phyloP scores from a whole-genome alignment of 257 asterid genomes.

The Rehmannia glutinosa region DNA sequence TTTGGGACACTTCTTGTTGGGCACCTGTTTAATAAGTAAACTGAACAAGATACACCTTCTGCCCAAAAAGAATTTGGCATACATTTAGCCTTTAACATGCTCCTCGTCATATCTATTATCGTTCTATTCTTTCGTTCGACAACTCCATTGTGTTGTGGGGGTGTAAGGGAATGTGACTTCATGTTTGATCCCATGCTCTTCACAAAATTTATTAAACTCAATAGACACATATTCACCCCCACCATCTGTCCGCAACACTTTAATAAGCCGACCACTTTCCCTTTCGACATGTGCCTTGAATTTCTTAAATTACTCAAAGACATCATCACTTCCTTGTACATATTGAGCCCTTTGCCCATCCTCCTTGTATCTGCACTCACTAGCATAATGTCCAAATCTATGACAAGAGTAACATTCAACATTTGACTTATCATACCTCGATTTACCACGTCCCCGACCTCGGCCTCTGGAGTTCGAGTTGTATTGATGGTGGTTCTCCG shows the following conservation, averaged over 20 bases:
- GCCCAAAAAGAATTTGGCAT: too few species aligned
- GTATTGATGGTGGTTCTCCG: neutral
- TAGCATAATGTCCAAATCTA: constrained; percentile 7
- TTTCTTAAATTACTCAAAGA: neutral
- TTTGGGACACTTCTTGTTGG: too few species aligned
- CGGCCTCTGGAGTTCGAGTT: neutral
- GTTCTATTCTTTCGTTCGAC: neutral
- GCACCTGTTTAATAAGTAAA: too few species aligned
- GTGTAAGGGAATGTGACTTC: neutral
- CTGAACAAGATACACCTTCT: too few species aligned
- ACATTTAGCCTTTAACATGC: too few species aligned
- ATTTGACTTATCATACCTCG: neutral
- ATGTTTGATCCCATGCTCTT: neutral
- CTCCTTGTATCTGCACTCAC: constrained; percentile 3
- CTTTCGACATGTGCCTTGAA: constrained; percentile 19
- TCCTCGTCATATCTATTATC: neutral
- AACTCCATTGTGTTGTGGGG: neutral
- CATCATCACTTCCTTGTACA: neutral
- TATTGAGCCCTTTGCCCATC: neutral
- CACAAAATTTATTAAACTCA: neutral
- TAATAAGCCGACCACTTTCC: neutral
- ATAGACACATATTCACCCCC: neutral
- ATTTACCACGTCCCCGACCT: constrained; percentile 4
- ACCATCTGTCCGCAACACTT: neutral
- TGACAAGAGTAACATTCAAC: constrained; percentile 6